phyloP scores from a whole-genome alignment of 2,329 filamentous ascomycete genomes.

The Aspergillus sp. region DNA sequence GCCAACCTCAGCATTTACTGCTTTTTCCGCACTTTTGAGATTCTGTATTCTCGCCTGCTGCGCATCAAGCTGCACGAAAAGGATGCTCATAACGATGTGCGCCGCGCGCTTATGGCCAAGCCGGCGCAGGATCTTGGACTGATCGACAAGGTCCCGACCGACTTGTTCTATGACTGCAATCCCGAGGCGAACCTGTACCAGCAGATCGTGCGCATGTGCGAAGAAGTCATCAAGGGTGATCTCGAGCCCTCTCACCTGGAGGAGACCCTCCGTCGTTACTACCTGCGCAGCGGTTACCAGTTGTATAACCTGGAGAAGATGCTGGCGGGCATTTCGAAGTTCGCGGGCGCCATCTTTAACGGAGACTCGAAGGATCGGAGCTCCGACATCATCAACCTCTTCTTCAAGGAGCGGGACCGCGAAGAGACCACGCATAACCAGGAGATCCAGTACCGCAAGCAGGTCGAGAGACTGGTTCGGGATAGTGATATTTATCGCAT shows the following conservation, averaged over 20 bases:
- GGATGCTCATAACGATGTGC: slow-evolving; percentile 70
- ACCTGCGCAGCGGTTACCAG: slow-evolving; percentile 86
- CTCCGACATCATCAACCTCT: slow-evolving; percentile 82
- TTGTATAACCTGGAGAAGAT: slow-evolving; percentile 91
- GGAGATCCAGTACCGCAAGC: slow-evolving; percentile 86
- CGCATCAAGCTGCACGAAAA: slow-evolving; percentile 78
- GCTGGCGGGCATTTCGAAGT: slow-evolving; percentile 74
- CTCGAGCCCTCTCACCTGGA: slow-evolving; percentile 81
- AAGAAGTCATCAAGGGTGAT: slow-evolving; percentile 79
- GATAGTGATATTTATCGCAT: slow-evolving; percentile 90
- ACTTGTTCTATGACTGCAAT: slow-evolving; percentile 69
- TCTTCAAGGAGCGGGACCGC: slow-evolving; percentile 74
- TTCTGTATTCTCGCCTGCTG: slow-evolving; percentile 79
- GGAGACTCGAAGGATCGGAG: slow-evolving; percentile 91
- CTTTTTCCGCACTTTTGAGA: slow-evolving; percentile 91
- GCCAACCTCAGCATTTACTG: slow-evolving; percentile 88
- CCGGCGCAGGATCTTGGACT: slow-evolving; percentile 81
- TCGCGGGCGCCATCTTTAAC: slow-evolving; percentile 78
- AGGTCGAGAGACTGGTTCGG: slow-evolving; percentile 88
- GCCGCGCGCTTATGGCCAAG: slow-evolving; percentile 70
- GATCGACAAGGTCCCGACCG: slow-evolving; percentile 69
- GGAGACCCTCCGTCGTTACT: slow-evolving; percentile 87
- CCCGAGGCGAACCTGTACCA: slow-evolving; percentile 74
- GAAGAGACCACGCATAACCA: slow-evolving; percentile 85
- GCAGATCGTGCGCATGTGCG: slow-evolving; percentile 79